Evolutionary conservation across 2,329 filamentous ascomycete species (phyloP).

Genomic region (Graphium sp.): DNA sequence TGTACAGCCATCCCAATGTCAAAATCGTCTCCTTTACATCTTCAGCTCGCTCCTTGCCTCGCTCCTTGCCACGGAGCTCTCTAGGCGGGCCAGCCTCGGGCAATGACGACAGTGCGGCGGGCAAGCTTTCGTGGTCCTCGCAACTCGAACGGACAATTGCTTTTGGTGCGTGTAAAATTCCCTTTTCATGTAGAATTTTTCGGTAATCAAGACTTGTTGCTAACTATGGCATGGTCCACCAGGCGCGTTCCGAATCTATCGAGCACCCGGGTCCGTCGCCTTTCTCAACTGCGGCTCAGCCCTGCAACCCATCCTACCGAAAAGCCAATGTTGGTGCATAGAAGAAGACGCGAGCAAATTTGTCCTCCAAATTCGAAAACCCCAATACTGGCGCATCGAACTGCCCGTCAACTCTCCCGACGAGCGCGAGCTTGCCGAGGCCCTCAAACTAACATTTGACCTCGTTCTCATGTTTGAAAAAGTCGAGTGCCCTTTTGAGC

Average conservation of each 20-base stretch:
- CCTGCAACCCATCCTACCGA: slow-evolving; percentile 72
- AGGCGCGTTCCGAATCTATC: slow-evolving; percentile 71
- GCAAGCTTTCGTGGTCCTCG: slow-evolving; percentile 53
- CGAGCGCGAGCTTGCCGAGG: slow-evolving; percentile 37
- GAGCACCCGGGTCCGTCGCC: slow-evolving; percentile 69
- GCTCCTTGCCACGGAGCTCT: slow-evolving; percentile 14
- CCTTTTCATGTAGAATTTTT: background rate
- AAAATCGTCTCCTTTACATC: slow-evolving; percentile 46
- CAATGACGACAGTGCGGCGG: slow-evolving; percentile 31
- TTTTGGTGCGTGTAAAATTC: slow-evolving; percentile 34
- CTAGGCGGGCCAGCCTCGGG: slow-evolving; percentile 13
- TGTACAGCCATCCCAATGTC: slow-evolving; percentile 57
- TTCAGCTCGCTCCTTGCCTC: slow-evolving; percentile 11
- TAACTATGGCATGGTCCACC: background rate
- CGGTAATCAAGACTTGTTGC: background rate
- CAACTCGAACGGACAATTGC: slow-evolving; percentile 70
- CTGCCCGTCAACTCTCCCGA: slow-evolving; percentile 42
- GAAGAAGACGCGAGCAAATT: slow-evolving; percentile 67
- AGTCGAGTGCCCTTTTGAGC: slow-evolving; percentile 71
- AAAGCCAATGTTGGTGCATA: slow-evolving; percentile 88
- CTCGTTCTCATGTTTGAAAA: slow-evolving; percentile 73
- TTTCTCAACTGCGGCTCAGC: slow-evolving; percentile 77
- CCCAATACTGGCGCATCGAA: slow-evolving; percentile 84
- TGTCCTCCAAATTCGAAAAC: slow-evolving; percentile 67
- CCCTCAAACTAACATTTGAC: slow-evolving; percentile 52